Evolutionary conservation across 768 basidiomycete genomes (phyloP).

Genomic region (Serendipita sp.): DNA sequence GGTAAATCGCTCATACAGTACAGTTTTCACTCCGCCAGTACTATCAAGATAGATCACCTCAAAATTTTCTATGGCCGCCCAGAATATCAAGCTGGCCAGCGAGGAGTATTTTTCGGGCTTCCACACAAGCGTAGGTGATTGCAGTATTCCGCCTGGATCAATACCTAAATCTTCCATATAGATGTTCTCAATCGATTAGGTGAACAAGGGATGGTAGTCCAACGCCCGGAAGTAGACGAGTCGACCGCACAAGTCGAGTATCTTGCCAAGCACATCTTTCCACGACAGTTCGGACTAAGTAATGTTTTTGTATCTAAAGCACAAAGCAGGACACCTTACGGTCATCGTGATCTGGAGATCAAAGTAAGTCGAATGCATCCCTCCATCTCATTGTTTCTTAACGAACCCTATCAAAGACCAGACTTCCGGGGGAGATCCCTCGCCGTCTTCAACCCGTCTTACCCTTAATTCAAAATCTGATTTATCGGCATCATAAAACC

Average conservation of each 20-base stretch:
- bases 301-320: constrained; percentile 33
- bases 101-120: constrained; percentile 41
- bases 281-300: constrained; percentile 53
- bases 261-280: constrained; percentile 64
- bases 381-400: constrained; percentile 9
- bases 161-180: constrained; percentile 16
- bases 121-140: constrained; percentile 42
- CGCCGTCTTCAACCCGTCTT: constrained; percentile 46
- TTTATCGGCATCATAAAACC: constrained; percentile 53
- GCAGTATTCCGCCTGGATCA: not conserved
- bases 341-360: constrained; percentile 53
- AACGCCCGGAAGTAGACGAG: constrained; percentile 28
- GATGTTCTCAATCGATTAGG: constrained; percentile 42
- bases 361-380: constrained; percentile 27
- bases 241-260: constrained; percentile 14
- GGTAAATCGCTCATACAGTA: constrained; percentile 17
- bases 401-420: constrained; percentile 12
- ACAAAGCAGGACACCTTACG: constrained; percentile 19
- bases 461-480: constrained; percentile 38
- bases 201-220: not conserved
- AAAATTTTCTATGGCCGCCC: constrained; percentile 53
- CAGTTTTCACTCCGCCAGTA: constrained; percentile 32
- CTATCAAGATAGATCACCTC: constrained; percentile 31
- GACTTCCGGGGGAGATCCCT: constrained; percentile 49
- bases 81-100: constrained; percentile 24